Conservation (phyloP, 441 rosid species). For the Adansonia madagascariensis region DNA sequence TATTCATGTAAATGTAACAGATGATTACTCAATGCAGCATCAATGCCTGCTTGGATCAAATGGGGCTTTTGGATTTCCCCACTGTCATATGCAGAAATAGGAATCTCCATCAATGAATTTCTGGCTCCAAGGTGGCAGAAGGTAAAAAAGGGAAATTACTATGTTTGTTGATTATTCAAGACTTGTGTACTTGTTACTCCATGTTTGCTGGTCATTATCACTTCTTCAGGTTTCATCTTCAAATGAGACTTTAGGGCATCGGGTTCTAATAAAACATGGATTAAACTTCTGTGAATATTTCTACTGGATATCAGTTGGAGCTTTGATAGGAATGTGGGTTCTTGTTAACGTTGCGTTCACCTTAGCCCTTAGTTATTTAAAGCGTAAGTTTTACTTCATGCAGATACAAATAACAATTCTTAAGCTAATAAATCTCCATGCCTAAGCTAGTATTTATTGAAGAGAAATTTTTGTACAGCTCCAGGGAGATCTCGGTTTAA, state of each 20-base stretch:
- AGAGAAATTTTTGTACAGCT: not conserved
- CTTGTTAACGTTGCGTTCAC: conserved; percentile 39
- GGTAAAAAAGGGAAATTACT: conserved; percentile 25
- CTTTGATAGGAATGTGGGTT: conserved; percentile 42
- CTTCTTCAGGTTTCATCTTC: conserved; percentile 30
- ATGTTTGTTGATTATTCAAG: not conserved
- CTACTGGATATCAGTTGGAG: conserved; percentile 45
- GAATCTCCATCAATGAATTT: conserved; percentile 42
- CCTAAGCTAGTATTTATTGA: not conserved
- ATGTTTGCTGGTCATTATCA: not conserved
- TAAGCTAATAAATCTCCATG: too few relatives aligned
- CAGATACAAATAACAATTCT: not conserved
- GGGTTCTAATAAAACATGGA: conserved; percentile 34
- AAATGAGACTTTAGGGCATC: conserved; percentile 37
- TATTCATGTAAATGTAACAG: not conserved
- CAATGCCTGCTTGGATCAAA: conserved; percentile 40
- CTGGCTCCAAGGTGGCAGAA: conserved; percentile 50
- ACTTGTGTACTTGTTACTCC: not conserved
- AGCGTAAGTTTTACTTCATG: conserved; percentile 28
- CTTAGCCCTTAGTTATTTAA: conserved; percentile 40
- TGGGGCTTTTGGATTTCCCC: conserved; percentile 57
- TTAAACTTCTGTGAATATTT: conserved; percentile 37
- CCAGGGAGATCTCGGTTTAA: conserved; percentile 28
- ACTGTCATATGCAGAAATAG: conserved; percentile 42
- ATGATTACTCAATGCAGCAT: conserved; percentile 29